Base-by-base conservation (phyloP, 331 rosid species). In the Saraca asoca region DNA sequence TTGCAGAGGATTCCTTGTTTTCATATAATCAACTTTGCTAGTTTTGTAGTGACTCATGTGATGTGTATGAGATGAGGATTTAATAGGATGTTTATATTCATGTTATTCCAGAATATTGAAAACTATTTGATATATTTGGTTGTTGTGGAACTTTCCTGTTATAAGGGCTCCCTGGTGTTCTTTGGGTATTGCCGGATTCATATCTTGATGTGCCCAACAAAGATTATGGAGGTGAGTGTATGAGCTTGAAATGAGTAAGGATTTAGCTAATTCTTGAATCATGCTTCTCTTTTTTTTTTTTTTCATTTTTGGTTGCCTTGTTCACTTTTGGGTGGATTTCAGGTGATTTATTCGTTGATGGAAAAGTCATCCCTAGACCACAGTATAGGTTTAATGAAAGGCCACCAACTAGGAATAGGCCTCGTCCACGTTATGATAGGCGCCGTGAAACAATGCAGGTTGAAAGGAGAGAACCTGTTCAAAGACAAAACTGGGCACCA, bases 131-230 rank as follows among this genome's bases (percentile, higher is more conserved):
- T 20, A 29, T 39, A 59, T 31, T 71, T 67, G 17, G 52, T 80
- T 61, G 48, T 60, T 34, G 38, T 49, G 42, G 34, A 18, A 8
- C 31, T 63, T 29, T 75, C 57, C 15, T 72, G 24, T 78, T 64
- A 38, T 78, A 37, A 93, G 98, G 54, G 56, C 64, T 78, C 50
- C 87, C 97, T 18, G 88, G 81, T 72, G 97, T 93, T 70, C 84
- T 85, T 56, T 93, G 98, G 98, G 97, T 93, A 31, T 81, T 93
- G 51, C 98, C 98, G 9, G 95, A 93, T 87, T 93, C 98, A 6
- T 93, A 90, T 69, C 85, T 90, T 16, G 97, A 93, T 65, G 90
- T 93, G 65, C 90, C 85, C 49, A 90, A 90, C 86, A 85, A 90
- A 76, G 98, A 89, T 66, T 93, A 93, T 69, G 98, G 98, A 74